These are phyloP conservation scores for Cladosporium oxysporum DNA, from an alignment of 2,329 filamentous ascomycete species.

Conservation along the genomic window DNA sequence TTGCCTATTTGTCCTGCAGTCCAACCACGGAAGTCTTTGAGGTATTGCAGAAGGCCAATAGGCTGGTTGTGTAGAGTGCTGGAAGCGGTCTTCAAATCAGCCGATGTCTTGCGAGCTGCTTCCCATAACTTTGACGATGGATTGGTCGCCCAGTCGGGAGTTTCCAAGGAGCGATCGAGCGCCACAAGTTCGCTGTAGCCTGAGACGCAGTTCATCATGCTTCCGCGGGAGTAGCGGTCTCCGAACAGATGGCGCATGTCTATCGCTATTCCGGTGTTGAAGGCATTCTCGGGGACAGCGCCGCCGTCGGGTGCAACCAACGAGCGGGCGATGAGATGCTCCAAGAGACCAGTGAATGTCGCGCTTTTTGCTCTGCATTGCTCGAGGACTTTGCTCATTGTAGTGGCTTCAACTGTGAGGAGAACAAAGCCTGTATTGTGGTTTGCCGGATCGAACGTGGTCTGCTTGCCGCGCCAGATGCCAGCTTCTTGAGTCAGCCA, in stretches of 20 bases:
- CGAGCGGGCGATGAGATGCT: slow-evolving; percentile 44
- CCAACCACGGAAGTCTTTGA: slow-evolving; percentile 45
- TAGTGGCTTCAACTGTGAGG: slow-evolving; percentile 35
- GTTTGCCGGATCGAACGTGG: neutral
- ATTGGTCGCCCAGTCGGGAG: neutral
- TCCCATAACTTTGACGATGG: slow-evolving; percentile 35
- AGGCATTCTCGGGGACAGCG: slow-evolving; percentile 32
- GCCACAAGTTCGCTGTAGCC: slow-evolving; percentile 22
- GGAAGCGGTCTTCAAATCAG: slow-evolving; percentile 37
- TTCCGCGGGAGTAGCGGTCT: slow-evolving; percentile 35
- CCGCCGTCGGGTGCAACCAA: slow-evolving; percentile 36
- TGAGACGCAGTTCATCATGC: slow-evolving; percentile 42
- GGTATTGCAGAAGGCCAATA: slow-evolving; percentile 47
- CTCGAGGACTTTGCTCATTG: slow-evolving; percentile 34
- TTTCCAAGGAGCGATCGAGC: neutral
- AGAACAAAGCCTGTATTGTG: slow-evolving; percentile 36
- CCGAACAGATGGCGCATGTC: slow-evolving; percentile 42
- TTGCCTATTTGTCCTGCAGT: slow-evolving; percentile 41
- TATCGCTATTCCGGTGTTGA: slow-evolving; percentile 44
- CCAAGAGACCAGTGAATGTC: slow-evolving; percentile 47
- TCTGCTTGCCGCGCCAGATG: slow-evolving; percentile 16
- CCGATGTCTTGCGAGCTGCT: slow-evolving; percentile 36
- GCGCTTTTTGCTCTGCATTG: slow-evolving; percentile 38
- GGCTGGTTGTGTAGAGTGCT: slow-evolving; percentile 42
- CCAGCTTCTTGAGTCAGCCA: neutral